A percentile compares a stretch with the other conserved stretches of the same genome.
Conservation (phyloP, 164 flowering plant genomes). For the Chimonanthus salicifolius region DNA sequence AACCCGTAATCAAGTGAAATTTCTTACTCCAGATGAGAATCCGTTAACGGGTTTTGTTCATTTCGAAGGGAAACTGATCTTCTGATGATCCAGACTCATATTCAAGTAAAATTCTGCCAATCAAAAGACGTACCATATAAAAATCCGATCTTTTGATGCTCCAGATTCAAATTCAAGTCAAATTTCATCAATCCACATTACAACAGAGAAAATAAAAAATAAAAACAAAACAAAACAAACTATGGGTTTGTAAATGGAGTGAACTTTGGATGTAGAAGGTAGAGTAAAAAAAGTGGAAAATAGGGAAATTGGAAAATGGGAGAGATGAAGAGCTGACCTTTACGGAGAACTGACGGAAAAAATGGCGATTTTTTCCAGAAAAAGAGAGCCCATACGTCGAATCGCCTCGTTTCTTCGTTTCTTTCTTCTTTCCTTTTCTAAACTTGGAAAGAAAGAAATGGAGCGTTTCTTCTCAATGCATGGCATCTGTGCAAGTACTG, state of each 20-base stretch:
- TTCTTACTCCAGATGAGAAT: not conserved
- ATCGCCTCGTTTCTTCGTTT: no score
- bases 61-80: not conserved
- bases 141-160: not conserved
- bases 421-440: not conserved
- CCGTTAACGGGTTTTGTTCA: not conserved
- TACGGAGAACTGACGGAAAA: not conserved
- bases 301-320: not conserved
- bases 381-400: not conserved
- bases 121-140: not conserved
- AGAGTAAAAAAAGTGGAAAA: not conserved
- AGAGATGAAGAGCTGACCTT: not conserved
- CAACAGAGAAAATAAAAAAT: no score
- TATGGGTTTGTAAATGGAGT: no score
- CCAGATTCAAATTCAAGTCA: not conserved
- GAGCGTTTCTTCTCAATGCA: not conserved
- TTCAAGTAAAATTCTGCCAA: not conserved
- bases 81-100: not conserved
- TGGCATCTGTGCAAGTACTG: not conserved
- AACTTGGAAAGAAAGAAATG: not conserved
- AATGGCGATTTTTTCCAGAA: not conserved
- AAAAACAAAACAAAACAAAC: no score
- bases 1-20: constrained; percentile 28
- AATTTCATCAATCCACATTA: not conserved
- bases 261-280: no score